Base-by-base conservation (phyloP, 768 basidiomycete genomes). In the Mycena albidolilacea region DNA sequence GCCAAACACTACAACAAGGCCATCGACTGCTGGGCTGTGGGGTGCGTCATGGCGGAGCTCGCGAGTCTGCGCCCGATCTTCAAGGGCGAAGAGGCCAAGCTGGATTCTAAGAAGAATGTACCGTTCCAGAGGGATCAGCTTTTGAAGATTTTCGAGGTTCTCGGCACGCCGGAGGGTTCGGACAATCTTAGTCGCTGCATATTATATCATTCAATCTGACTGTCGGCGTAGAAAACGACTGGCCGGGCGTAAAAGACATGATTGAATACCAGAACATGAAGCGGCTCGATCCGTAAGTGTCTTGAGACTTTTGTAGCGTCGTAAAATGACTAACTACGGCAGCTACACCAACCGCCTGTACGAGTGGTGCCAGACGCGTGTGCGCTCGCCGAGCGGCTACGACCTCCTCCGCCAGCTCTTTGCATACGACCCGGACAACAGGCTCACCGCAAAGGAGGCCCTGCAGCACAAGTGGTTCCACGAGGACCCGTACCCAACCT, bases 1-100 rank as follows among this genome's bases (percentile, higher is more conserved):
- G 96, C 97, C 0, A 96, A 97, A 74, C 98, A 99, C 82, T 99
- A 99, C 81, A 97, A 98, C 76, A 96, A 95, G 77, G 95, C 97
- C 5, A 92, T 99, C 50, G 97, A 99, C 80, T 92, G 96, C 66
- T 99, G 98, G 98, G 97, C 98, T 35, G 92, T 99, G 7, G 98
- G 97, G 0, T 99, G 98, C 80, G 98, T 99, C 55, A 93, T 97
- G 84, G 98, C 97, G 1, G 98, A 99, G 82, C 84, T 99, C 21
- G 92, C 98, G 2, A 96, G 95, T 73, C 83, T 99, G 58, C 85
- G 97, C 30, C 98, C 98, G 1, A 99, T 99, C 75, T 99, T 99
- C 87, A 99, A 99, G 80, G 98, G 97, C 12, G 98, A 99, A 81
- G 98, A 99, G 83, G 98, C 98, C 1, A 99, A 99, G 81, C 82